Percentiles rank a stretch among this genome's conserved stretches.
Evolutionary conservation across 2,329 filamentous ascomycete genomes (phyloP).

Genomic region (Xylariomycetidae sp.): DNA sequence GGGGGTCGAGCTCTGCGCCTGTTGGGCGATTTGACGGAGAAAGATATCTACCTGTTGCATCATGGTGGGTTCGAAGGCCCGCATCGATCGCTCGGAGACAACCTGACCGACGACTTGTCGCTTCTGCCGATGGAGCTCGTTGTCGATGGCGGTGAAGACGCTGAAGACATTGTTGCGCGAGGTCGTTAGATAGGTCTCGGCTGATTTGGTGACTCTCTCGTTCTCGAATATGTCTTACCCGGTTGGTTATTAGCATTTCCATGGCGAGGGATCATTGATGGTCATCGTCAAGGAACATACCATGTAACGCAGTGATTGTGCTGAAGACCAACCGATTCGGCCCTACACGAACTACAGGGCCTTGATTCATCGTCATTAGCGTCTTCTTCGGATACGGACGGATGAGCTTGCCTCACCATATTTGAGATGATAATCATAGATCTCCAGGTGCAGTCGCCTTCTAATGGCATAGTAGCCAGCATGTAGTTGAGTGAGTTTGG

Average conservation of each 20-base stretch:
- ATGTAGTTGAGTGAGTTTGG: constrained; percentile 4
- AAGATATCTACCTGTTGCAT: not conserved
- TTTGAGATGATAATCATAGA: not conserved
- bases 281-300: not conserved
- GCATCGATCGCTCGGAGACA: not conserved
- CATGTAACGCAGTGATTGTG: constrained; percentile 3
- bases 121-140: not conserved
- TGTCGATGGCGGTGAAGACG: not conserved
- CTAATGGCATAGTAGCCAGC: not conserved
- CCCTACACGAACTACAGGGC: constrained; percentile 3
- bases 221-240: constrained; percentile 2
- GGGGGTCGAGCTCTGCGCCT: not conserved
- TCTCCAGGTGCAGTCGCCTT: constrained; percentile 2
- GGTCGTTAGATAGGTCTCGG: too few species aligned
- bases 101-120: not conserved
- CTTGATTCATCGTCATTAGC: not conserved
- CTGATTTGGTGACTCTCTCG: not conserved
- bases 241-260: not conserved
- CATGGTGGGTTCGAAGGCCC: constrained; percentile 1
- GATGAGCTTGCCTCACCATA: too few species aligned
- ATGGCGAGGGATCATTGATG: not conserved
- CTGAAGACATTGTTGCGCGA: not conserved
- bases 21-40: not conserved
- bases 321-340: constrained; percentile 6
- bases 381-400: not conserved